phyloP scores from a whole-genome alignment of 78 protist genomes.

The Planoprotostelium fungivorum region DNA sequence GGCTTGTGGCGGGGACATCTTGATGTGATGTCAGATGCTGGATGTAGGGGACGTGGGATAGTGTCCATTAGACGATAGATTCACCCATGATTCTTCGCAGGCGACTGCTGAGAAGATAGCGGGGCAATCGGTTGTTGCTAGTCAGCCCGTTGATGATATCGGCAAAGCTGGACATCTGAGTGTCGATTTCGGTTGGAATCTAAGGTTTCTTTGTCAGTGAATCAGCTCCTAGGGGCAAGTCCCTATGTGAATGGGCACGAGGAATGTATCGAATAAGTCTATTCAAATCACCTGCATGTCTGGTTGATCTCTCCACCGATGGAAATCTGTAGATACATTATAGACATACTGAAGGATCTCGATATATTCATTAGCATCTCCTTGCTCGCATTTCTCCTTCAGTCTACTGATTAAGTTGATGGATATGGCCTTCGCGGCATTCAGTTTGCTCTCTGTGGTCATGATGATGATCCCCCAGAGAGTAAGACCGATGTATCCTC shows the following conservation, averaged over 20 bases:
- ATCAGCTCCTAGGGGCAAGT: not conserved
- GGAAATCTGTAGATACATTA: not conserved
- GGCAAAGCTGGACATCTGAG: not conserved
- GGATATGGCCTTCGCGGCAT: not conserved
- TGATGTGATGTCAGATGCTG: not conserved
- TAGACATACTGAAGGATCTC: not conserved
- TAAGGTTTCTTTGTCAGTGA: not conserved
- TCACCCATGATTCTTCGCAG: not conserved
- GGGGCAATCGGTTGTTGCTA: not conserved
- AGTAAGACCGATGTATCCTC: too few relatives aligned
- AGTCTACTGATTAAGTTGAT: not conserved
- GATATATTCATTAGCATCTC: not conserved
- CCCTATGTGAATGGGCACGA: too few relatives aligned
- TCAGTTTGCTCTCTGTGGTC: not conserved
- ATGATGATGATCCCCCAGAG: too few relatives aligned
- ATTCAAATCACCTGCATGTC: not conserved
- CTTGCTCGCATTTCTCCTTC: not conserved
- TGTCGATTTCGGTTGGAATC: not conserved
- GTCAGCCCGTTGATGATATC: not conserved
- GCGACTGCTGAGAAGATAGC: not conserved
- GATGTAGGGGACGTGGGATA: not conserved
- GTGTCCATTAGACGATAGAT: too few relatives aligned
- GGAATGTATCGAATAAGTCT: too few relatives aligned
- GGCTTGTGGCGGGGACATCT: not conserved
- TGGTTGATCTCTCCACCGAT: not conserved